Conservation (phyloP, 768 basidiomycete genomes). For the Boletus reticuloceps region DNA sequence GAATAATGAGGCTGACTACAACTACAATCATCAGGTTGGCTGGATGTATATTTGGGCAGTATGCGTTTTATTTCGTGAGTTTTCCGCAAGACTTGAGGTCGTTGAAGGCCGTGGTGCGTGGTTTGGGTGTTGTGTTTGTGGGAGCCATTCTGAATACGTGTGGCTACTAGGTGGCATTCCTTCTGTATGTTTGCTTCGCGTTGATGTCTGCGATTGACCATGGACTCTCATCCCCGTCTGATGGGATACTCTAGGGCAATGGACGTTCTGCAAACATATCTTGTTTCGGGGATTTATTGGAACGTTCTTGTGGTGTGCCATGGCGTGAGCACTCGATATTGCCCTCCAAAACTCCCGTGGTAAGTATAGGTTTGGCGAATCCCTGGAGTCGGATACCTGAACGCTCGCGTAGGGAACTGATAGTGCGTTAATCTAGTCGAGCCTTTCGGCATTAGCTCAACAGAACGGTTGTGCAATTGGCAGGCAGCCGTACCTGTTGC, state of each 20-base stretch:
- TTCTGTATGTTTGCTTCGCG: neutral
- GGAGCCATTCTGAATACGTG: neutral
- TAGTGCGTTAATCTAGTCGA: neutral
- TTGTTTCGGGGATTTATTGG: neutral
- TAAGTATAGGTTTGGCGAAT: neutral
- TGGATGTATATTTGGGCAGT: slow-evolving; percentile 11
- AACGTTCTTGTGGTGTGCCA: neutral
- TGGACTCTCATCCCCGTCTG: neutral
- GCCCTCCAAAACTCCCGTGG: neutral
- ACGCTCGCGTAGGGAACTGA: neutral
- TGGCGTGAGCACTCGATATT: neutral
- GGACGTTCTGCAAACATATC: slow-evolving; percentile 1
- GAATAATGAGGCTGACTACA: neutral
- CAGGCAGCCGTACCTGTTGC: neutral
- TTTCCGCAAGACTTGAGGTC: slow-evolving; percentile 6
- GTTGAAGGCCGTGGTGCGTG: slow-evolving; percentile 6
- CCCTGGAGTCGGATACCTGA: neutral
- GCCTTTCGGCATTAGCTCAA: neutral
- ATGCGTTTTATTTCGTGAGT: slow-evolving; percentile 5
- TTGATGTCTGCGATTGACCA: neutral
- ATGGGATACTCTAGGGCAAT: neutral
- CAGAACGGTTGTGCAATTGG: neutral
- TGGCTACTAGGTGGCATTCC: neutral
- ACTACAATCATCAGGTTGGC: neutral
- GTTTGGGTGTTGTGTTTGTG: neutral